Evolutionary conservation across 2,329 filamentous ascomycete species (phyloP).

Genomic region (Trichoderma asperellum): DNA sequence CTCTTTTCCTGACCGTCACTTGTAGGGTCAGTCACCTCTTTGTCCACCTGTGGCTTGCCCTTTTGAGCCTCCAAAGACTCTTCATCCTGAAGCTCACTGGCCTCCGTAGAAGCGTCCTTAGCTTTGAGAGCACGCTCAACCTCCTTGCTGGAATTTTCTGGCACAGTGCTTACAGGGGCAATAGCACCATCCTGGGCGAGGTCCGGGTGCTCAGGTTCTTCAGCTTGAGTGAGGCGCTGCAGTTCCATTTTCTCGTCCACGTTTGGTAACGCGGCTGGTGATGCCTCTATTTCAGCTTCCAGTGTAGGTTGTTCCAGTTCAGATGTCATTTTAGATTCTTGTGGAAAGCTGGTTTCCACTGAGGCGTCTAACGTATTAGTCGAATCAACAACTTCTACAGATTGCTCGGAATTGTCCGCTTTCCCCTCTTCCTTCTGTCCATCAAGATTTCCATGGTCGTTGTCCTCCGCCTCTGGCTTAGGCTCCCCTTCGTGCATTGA

Average conservation of each 20-base stretch:
- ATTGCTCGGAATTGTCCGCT: constrained; percentile 37
- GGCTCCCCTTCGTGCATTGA: constrained; percentile 21
- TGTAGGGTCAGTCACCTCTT: background rate
- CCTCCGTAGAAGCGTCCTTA: constrained; percentile 14
- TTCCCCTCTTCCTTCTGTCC: constrained; percentile 40
- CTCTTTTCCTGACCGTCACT: background rate
- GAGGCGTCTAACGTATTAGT: constrained; percentile 29
- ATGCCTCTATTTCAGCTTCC: constrained; percentile 2
- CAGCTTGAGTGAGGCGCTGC: constrained; percentile 20
- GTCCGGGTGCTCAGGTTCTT: constrained; percentile 23
- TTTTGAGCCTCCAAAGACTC: background rate
- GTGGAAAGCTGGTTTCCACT: constrained; percentile 24
- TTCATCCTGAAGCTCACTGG: background rate
- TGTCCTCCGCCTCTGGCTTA: constrained; percentile 14
- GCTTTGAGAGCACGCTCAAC: background rate
- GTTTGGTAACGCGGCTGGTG: constrained; percentile 36
- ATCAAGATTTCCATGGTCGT: constrained; percentile 26
- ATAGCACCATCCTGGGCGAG: constrained; percentile 24
- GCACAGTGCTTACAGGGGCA: constrained; percentile 8
- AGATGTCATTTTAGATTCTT: constrained; percentile 26
- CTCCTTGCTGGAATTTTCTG: background rate
- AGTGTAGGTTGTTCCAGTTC: constrained; percentile 24
- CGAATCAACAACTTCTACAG: constrained; percentile 26
- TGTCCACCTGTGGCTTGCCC: constrained; percentile 4
- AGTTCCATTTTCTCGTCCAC: constrained; percentile 39